Base-by-base conservation (phyloP, 306 rosid species). In the Medicago lupulina region DNA sequence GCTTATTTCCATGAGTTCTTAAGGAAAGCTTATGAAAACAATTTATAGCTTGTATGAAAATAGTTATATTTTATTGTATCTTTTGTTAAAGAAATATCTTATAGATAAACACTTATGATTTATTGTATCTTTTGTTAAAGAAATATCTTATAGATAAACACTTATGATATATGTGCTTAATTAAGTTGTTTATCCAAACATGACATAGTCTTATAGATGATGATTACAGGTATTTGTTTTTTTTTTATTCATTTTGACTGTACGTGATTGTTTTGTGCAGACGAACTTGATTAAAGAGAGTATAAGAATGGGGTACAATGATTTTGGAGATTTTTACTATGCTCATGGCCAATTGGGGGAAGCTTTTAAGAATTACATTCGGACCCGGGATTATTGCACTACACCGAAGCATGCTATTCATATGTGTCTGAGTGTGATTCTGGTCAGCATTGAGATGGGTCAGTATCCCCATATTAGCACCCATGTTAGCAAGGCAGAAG, bases 391-490 rank as follows among this genome's bases (percentile, higher is more conserved):
- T 87, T 96, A 96, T 76, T 96, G 99, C 81, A 96, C 93, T 10
- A 96, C 97, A 44, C 77, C 96, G 43, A 96, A 92, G 85, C 99
- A 96, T 67, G 85, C 89, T n/a, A 79, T 92, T 83, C 96, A 96
- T 81, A 96, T 90, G 99, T 96, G 97, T 54, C 78, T 88, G 97
- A 90, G 87, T 83, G 90, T 91, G 4, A 96, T 92, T 84, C 81
- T 92, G 69, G 99, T 90, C 83, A 89, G 98, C 92, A 96, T 96
- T 57, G 99, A 96, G 89, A 90, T 90, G 97, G 98, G 98, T 79
- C 99, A 96, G 70, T 90, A 92, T 83, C 50, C 96, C 74, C 98
- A 96, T 76, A 92, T 89, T 46, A 78, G 91, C 18, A 92, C 92
- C 89, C 89, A 92, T 80, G 96, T 92, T 31, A 82, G 85, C 83